Percentiles rank a stretch among this genome's conserved stretches.
These are phyloP conservation scores for Powellomyces hirtus DNA, from an alignment of 192 early-diverging fungal species.

Conservation along the genomic window DNA sequence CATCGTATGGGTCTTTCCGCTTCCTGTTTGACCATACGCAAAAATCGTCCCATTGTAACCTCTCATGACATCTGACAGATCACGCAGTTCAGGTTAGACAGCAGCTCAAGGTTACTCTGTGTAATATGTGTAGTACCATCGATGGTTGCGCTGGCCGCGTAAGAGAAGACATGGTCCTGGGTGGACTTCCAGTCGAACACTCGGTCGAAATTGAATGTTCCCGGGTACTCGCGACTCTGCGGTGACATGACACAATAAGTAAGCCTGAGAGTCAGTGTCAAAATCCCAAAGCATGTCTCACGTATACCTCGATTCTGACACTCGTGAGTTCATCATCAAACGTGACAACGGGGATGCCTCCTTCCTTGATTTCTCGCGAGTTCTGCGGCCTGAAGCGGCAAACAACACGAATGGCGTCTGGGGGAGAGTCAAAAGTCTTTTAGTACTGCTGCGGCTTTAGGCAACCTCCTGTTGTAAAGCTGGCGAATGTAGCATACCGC, in stretches of 20 bases:
- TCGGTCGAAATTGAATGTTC: constrained; percentile 85
- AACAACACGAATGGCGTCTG: constrained; percentile 82
- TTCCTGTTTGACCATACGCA: constrained; percentile 98
- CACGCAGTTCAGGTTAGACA: background rate
- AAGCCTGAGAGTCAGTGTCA: background rate
- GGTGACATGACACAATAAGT: background rate
- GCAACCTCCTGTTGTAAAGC: no score
- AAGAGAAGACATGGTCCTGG: constrained; percentile 87
- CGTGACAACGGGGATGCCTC: constrained; percentile 80
- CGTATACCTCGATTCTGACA: constrained; percentile 56
- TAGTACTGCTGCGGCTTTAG: no score
- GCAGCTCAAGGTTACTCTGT: background rate
- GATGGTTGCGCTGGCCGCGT: constrained; percentile 86
- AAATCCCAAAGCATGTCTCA: background rate
- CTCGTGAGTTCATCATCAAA: constrained; percentile 73
- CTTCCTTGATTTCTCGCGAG: constrained; percentile 83
- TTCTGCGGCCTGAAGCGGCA: constrained; percentile 98
- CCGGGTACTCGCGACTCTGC: constrained; percentile 56
- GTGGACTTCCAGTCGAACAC: constrained; percentile 83
- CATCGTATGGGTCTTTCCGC: constrained; percentile 78
- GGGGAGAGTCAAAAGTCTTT: constrained; percentile 54
- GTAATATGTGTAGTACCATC: constrained; percentile 83
- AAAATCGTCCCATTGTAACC: constrained; percentile 99
- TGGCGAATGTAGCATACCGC: no score
- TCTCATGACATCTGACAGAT: constrained; percentile 75